Evolutionary conservation across 768 basidiomycete species (phyloP), one percentile per base, ranked within the genome.

Genomic region (Panaeolus papilionaceus): DNA sequence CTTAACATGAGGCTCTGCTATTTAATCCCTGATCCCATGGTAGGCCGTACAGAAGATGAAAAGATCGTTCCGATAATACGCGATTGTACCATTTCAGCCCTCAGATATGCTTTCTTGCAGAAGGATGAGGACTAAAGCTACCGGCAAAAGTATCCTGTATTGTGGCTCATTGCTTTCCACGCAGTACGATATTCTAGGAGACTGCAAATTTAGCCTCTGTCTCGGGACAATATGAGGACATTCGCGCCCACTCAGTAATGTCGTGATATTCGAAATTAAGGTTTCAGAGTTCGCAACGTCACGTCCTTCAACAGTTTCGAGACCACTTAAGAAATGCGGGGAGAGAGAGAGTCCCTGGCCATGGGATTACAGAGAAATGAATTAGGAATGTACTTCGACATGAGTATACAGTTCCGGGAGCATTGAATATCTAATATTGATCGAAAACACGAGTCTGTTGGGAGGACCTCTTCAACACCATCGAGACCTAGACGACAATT

Each of bases 401-500:
- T 58, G 54, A 14, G 54, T 58, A 33, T 11, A 37, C 54, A 28
- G 28, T 58, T 37, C 8, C 26, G 6, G 2, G 49, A 28, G 23
- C 23, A 1, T 58, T 58, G 54, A 51, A 20, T 51, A 51, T 47
- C 45, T 51, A 51, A 51, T 23, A 51, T 33, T 33, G 54, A 58
- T 58, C 54, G 54, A 58, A n/a, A 58, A 58, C 54, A 58, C 54
- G 54, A 58, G 54, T 16, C 54, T 58, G 33, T 58, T 58, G 54
- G 4, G 28, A 58, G 54, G 54, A 37, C 28, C 14, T 28, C 8
- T 33, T 58, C 11, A 1, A 23, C 26, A 37, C 26, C 54, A 37
- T 37, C 33, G 33, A 58, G 28, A 58, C 54, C 26, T 58, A 28
- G 6, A 51, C 47, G 47, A 51, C 26, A 58, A 58, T 37, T 37